Evolutionary conservation across 164 flowering plant species (phyloP), one percentile per base, ranked within the genome.

Genomic region (Macadamia integrifolia): DNA sequence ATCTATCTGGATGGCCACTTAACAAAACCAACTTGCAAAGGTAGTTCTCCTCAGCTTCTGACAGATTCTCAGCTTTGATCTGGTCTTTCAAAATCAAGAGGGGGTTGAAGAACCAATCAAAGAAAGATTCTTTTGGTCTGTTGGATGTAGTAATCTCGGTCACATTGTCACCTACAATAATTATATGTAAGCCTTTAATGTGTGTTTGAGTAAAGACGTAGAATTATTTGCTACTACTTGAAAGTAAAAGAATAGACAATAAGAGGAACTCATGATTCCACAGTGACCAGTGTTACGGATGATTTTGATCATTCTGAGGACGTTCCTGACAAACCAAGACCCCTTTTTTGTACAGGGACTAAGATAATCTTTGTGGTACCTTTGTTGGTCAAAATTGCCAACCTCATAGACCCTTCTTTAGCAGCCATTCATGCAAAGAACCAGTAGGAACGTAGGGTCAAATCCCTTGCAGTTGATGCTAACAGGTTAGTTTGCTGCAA

Each of bases 51-150:
- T 89, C 92, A 8, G 58, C 79, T 32, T 83, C 89, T 28, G 90
- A 76, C 40, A 93, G 93, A 48, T 80, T 82, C 60, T 73, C 76
- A 9, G 93, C 94, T 80, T 80, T 91, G 40, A 93, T 89, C 75
- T 93, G 98, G 11, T 91, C 96, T 75, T 90, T 93, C 17, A 93
- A 81, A 68, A 91, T 78, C 83, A 91, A 67, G 10, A 91, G 76
- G 11, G 98, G 98, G 69, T 87, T 84, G 29, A 91, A 66, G 80
- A 91, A 91, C 94, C 91, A 86, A 67, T 86, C 94, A 75, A 82
- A 91, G 69, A 88, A 67, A n/a, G 74, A 58, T 17, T 87, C 96
- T 77, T 77, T 88, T 2, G 95, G 97, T 75, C 96, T 80, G 73
- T 91, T 90, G 59, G 79, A 58, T 65, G 72, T 72, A 43, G 88